These are phyloP conservation scores for Trametes pubescens DNA, from an alignment of 1,284 basidiomycete species.

Conservation along the genomic window DNA sequence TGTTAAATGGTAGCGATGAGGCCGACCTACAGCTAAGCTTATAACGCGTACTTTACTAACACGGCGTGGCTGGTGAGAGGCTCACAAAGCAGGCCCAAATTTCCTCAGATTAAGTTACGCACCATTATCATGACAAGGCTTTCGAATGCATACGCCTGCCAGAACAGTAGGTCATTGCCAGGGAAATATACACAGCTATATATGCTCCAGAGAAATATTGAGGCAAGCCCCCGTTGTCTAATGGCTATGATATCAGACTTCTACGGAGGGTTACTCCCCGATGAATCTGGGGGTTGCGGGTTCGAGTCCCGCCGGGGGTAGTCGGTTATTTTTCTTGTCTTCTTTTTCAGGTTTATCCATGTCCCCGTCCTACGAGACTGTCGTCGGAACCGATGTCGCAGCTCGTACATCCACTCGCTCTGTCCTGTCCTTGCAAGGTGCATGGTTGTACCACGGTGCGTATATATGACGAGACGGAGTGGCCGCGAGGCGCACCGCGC, in stretches of 20 bases:
- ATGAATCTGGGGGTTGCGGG: conserved; percentile 74
- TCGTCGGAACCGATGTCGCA: background rate
- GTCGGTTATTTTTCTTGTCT: conserved; percentile 5
- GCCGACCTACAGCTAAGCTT: too few relatives aligned
- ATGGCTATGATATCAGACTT: conserved; percentile 85
- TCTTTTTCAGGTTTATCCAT: background rate
- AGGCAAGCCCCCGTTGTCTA: conserved; percentile 71
- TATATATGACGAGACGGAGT: background rate
- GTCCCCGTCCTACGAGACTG: background rate
- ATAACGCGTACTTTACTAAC: too few relatives aligned
- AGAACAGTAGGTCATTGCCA: too few relatives aligned
- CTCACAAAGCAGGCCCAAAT: too few relatives aligned
- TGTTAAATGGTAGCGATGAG: too few relatives aligned
- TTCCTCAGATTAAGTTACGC: too few relatives aligned
- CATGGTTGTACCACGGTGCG: background rate
- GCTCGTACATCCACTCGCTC: too few relatives aligned
- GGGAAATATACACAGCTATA: background rate
- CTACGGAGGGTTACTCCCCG: conserved; percentile 46
- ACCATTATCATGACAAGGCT: too few relatives aligned
- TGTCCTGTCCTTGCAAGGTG: background rate
- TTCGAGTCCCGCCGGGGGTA: conserved; percentile 79
- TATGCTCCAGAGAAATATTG: background rate
- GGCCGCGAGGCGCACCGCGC: background rate
- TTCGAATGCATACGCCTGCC: too few relatives aligned
- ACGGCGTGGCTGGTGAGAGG: too few relatives aligned